phyloP scores from a whole-genome alignment of 1,284 basidiomycete species.

The Pseudozyma pruni region DNA sequence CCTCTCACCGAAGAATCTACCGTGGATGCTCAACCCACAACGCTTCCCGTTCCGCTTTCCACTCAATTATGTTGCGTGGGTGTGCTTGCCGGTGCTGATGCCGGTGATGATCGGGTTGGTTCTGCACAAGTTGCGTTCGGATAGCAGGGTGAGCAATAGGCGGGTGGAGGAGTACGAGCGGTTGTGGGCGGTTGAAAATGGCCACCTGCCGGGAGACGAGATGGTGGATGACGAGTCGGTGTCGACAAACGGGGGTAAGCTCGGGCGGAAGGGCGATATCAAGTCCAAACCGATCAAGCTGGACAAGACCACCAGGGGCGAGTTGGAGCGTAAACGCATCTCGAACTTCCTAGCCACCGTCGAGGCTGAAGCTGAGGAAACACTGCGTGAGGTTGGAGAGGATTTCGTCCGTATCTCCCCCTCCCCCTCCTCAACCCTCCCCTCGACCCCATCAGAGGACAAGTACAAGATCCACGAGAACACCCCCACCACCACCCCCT shows the following conservation, averaged over 20 bases:
- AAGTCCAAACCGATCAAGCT: conserved; percentile 4
- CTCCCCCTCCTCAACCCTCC: background rate
- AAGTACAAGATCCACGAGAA: conserved; percentile 10
- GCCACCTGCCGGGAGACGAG: conserved; percentile 4
- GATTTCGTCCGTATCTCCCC: conserved; percentile 17
- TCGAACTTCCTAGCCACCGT: conserved; percentile 6
- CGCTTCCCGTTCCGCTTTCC: conserved; percentile 49
- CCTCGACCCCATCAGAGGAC: too few species aligned
- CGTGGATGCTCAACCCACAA: conserved; percentile 54
- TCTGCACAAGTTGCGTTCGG: conserved; percentile 24
- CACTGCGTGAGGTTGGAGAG: conserved; percentile 24
- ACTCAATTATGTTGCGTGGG: conserved; percentile 51
- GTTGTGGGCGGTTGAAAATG: conserved; percentile 36
- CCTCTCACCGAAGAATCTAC: conserved; percentile 26
- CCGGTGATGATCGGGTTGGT: conserved; percentile 50
- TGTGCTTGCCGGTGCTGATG: conserved; percentile 43
- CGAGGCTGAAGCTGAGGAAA: conserved; percentile 30
- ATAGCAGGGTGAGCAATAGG: conserved; percentile 14
- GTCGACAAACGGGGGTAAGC: background rate
- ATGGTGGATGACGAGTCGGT: background rate
- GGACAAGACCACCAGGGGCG: conserved; percentile 4
- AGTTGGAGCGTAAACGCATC: conserved; percentile 17
- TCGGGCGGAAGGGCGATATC: background rate
- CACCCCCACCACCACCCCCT: background rate
- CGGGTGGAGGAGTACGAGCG: conserved; percentile 34